phyloP scores from a whole-genome alignment of 2,329 filamentous ascomycete genomes.

The Fusarium sp. region DNA sequence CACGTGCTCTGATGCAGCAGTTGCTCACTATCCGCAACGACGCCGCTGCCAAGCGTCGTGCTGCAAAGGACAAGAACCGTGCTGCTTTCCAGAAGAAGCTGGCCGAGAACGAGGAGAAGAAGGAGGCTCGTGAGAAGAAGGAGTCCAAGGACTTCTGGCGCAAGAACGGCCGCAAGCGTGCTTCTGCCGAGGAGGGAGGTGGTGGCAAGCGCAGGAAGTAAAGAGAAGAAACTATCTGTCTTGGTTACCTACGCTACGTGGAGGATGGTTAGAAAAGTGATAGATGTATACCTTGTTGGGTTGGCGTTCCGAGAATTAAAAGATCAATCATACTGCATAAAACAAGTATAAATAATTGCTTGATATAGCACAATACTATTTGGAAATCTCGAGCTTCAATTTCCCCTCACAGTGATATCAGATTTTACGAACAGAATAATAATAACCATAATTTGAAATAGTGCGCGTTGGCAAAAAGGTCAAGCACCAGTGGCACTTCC shows the following conservation, averaged over 20 bases:
- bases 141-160: slow-evolving; percentile 95
- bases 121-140: slow-evolving; percentile 85
- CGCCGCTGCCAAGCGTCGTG: slow-evolving; percentile 83
- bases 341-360: neutral
- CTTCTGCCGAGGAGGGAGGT: slow-evolving; percentile 56
- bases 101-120: slow-evolving; percentile 85
- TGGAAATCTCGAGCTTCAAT: neutral
- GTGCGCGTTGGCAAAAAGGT: slow-evolving; percentile 39
- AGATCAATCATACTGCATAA: slow-evolving; percentile 20
- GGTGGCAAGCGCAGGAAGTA: slow-evolving; percentile 53
- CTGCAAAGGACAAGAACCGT: slow-evolving; percentile 89
- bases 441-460: slow-evolving; percentile 35
- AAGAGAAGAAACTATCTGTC: neutral
- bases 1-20: slow-evolving; percentile 90
- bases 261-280: slow-evolving; percentile 23
- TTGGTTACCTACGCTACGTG: neutral
- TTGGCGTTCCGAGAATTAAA: slow-evolving; percentile 43
- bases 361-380: neutral
- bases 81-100: slow-evolving; percentile 86
- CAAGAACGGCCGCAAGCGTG: slow-evolving; percentile 82
- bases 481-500: slow-evolving; percentile 19
- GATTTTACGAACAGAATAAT: neutral
- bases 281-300: slow-evolving; percentile 40
- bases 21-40: slow-evolving; percentile 91
- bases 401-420: neutral